These are phyloP conservation scores for Candida argentea DNA, from an alignment of 805 yeast genomes.

Conservation along the genomic window DNA sequence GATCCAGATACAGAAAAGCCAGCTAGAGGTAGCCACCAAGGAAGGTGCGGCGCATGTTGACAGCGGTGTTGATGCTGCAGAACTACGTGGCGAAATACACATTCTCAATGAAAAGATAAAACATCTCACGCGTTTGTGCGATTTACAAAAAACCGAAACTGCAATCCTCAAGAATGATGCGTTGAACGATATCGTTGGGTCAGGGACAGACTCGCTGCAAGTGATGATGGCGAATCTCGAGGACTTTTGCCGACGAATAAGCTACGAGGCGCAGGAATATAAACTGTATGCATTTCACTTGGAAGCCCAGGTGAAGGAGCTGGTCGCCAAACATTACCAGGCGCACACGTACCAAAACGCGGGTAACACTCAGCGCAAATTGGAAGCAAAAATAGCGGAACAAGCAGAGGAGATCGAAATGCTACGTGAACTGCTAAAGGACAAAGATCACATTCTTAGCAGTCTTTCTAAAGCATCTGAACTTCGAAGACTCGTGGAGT, in stretches of 20 bases:
- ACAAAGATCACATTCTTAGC: slow-evolving; percentile 71
- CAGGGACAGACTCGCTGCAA: slow-evolving; percentile 30
- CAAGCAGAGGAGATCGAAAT: slow-evolving; percentile 58
- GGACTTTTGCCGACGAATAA: slow-evolving; percentile 36
- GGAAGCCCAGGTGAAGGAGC: slow-evolving; percentile 38
- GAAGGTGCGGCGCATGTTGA: slow-evolving; percentile 1
- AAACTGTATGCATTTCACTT: slow-evolving; percentile 50
- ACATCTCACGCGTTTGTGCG: slow-evolving; percentile 56
- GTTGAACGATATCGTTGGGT: slow-evolving; percentile 46
- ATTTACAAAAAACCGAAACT: slow-evolving; percentile 47
- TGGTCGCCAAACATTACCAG: slow-evolving; percentile 10
- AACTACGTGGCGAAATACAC: slow-evolving; percentile 50
- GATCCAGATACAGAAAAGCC: slow-evolving; percentile 50
- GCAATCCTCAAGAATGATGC: slow-evolving; percentile 50
- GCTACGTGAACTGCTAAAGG: slow-evolving; percentile 49
- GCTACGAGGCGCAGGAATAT: slow-evolving; percentile 47
- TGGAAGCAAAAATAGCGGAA: slow-evolving; percentile 36
- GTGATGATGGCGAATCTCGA: slow-evolving; percentile 37
- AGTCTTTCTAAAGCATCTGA: slow-evolving; percentile 60
- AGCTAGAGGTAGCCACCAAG: slow-evolving; percentile 24
- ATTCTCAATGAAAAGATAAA: slow-evolving; percentile 59
- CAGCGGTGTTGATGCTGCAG: slow-evolving; percentile 5
- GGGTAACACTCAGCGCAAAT: slow-evolving; percentile 5
- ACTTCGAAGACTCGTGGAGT: slow-evolving; percentile 39
- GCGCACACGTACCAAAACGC: neutral